A percentile compares a stretch with the other conserved stretches of the same genome.
Conservation (phyloP, 805 yeast genomes). For the Lipomyces orientalis region DNA sequence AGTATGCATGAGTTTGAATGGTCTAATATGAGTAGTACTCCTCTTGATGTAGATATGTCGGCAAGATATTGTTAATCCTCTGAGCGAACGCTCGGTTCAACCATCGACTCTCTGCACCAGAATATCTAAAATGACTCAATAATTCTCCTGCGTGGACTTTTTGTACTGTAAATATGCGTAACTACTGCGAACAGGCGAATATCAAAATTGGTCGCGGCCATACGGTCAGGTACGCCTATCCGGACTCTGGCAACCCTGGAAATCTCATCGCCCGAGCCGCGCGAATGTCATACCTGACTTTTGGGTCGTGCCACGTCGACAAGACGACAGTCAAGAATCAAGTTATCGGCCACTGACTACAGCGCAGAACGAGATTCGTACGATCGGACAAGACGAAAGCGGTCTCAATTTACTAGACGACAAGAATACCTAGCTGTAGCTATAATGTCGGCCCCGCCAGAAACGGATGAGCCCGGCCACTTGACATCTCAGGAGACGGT, state of each 20-base stretch:
- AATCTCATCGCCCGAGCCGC: not conserved
- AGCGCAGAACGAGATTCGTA: not conserved
- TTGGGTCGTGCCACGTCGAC: not conserved
- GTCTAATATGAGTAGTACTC: not conserved
- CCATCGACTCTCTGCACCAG: not conserved
- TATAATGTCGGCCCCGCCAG: not conserved
- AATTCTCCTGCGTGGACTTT: not conserved
- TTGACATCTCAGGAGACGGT: not conserved
- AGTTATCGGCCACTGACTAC: not conserved
- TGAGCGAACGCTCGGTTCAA: not conserved
- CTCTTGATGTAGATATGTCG: not conserved
- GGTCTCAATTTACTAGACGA: not conserved
- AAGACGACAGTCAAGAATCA: not conserved
- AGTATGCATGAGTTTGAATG: not conserved
- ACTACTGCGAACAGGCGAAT: too few relatives aligned
- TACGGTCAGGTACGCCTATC: too few relatives aligned
- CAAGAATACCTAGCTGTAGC: not conserved
- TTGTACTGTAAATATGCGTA: not conserved
- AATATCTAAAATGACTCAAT: not conserved
- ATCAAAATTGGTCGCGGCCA: too few relatives aligned
- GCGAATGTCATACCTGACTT: not conserved
- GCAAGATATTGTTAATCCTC: not conserved
- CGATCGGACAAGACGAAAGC: not conserved
- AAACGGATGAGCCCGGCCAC: not conserved
- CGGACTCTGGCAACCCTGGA: not conserved